These are phyloP conservation scores for Zelopaecilomyces penicillatus DNA, from an alignment of 2,329 filamentous ascomycete genomes.

Conservation along the genomic window DNA sequence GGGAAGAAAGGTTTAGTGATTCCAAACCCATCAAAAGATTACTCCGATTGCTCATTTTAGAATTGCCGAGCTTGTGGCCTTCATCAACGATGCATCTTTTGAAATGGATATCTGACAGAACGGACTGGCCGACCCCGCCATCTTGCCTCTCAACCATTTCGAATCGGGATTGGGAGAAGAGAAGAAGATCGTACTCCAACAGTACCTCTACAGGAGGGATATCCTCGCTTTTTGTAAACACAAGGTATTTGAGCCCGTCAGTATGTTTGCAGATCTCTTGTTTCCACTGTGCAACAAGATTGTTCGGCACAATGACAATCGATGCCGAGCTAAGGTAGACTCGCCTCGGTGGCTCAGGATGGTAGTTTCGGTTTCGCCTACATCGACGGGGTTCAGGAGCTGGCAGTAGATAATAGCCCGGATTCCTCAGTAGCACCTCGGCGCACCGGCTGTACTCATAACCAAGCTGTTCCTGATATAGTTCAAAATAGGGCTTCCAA, in stretches of 20 bases:
- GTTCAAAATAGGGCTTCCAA: constrained; percentile 59
- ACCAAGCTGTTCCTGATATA: constrained; percentile 34
- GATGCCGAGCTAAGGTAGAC: constrained; percentile 62
- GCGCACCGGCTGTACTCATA: constrained; percentile 47
- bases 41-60: constrained; percentile 45
- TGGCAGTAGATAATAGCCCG: constrained; percentile 50
- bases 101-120: constrained; percentile 67
- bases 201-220: constrained; percentile 54
- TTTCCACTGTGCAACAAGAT: constrained; percentile 77
- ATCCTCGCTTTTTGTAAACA: constrained; percentile 45
- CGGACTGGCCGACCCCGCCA: constrained; percentile 36
- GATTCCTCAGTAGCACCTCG: constrained; percentile 47
- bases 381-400: constrained; percentile 27
- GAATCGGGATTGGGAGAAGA: constrained; percentile 69
- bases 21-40: constrained; percentile 45
- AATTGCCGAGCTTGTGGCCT: constrained; percentile 74
- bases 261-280: constrained; percentile 76
- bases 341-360: constrained; percentile 30
- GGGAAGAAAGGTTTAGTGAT: constrained; percentile 54
- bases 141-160: constrained; percentile 44
- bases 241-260: constrained; percentile 52
- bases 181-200: constrained; percentile 61
- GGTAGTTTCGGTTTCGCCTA: constrained; percentile 11
- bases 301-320: constrained; percentile 72
- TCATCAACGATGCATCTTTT: constrained; percentile 88